Conservation (phyloP, 139 green algal genomes). For the Chlorokybus atmophyticus region DNA sequence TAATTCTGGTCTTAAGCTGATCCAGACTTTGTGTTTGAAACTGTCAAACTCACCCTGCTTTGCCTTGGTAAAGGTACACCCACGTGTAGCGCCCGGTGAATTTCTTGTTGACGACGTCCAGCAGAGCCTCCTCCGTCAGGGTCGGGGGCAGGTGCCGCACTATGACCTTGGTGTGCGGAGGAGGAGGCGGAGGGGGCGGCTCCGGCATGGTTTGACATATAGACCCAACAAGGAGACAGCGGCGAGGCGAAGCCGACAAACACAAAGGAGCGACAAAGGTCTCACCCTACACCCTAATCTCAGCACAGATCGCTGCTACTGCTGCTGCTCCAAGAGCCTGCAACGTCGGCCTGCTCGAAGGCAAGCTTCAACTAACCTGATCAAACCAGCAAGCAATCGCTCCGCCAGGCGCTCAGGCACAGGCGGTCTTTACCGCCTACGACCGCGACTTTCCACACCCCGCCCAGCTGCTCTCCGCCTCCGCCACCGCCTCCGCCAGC, state of each 20-base stretch:
- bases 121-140: slow-evolving; percentile 17
- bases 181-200: neutral
- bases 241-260: neutral
- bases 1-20: neutral
- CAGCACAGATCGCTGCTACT: neutral
- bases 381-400: neutral
- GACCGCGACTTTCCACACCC: neutral
- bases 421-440: no score
- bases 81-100: slow-evolving; percentile 17
- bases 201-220: neutral
- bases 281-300: neutral
- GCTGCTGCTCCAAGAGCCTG: neutral
- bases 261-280: neutral
- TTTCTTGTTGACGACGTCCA: slow-evolving; percentile 19
- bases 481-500: neutral
- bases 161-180: slow-evolving; percentile 16
- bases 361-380: neutral
- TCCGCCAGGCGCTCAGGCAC: no score
- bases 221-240: neutral
- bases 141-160: slow-evolving; percentile 15
- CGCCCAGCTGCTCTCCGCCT: neutral
- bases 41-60: neutral
- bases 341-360: neutral
- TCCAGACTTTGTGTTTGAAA: neutral
- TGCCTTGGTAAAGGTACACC: slow-evolving; percentile 16